A percentile compares a stretch with the other conserved stretches of the same genome.
These are phyloP conservation scores for Aethionema arabicum DNA, from an alignment of 345 rosid genomes.

Conservation along the genomic window DNA sequence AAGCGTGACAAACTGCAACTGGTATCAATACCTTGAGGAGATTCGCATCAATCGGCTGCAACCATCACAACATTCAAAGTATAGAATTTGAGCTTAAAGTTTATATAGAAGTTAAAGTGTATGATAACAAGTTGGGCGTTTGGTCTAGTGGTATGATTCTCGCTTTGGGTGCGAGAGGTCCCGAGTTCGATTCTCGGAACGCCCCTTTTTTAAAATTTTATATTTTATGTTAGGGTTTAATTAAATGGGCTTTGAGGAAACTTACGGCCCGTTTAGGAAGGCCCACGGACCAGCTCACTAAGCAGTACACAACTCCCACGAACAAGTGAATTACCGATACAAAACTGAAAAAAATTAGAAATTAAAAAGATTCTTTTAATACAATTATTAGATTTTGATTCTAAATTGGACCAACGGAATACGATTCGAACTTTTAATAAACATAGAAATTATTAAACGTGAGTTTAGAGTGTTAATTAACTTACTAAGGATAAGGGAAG, in stretches of 20 bases:
- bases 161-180: conserved; percentile 93
- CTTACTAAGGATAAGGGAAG: conserved; percentile 97
- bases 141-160: conserved; percentile 93
- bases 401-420: conserved; percentile 11
- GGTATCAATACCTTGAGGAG: conserved; percentile 82
- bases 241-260: conserved; percentile 12
- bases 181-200: conserved; percentile 74
- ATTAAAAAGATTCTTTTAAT: neutral
- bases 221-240: neutral
- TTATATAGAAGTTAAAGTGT: too few relatives aligned
- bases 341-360: conserved; percentile 49
- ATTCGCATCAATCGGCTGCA: conserved; percentile 80
- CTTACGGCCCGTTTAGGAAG: conserved; percentile 98
- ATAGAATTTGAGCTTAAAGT: neutral
- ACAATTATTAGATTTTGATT: conserved; percentile 21
- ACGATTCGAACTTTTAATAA: conserved; percentile 15
- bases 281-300: conserved; percentile 86
- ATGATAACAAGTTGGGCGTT: conserved; percentile 39
- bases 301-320: conserved; percentile 91
- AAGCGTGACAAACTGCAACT: conserved; percentile 88
- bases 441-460: neutral
- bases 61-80: conserved; percentile 14
- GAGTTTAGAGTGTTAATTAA: neutral
- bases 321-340: conserved; percentile 90
- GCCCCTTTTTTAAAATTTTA: conserved; percentile 35